Conservation (phyloP, 805 yeast genomes). For the Starmerella floris region DNA sequence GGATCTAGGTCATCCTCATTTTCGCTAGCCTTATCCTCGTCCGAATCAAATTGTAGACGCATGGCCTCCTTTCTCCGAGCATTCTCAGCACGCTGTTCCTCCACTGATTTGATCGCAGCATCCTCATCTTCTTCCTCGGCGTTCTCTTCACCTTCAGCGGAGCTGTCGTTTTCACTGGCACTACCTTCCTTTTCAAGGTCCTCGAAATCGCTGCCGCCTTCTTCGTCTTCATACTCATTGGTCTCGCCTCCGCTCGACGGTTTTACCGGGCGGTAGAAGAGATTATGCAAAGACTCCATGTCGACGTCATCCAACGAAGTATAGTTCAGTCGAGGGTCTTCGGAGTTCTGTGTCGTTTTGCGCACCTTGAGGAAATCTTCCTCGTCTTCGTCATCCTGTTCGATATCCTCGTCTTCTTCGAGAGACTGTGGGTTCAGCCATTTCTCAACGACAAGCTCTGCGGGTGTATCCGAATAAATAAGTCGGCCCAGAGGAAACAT, state of each 20-base stretch:
- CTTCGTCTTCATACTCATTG: constrained; percentile 28
- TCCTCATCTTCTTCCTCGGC: constrained; percentile 24
- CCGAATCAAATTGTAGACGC: constrained; percentile 79
- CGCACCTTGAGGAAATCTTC: constrained; percentile 26
- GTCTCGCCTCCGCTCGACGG: constrained; percentile 17
- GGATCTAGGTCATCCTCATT: constrained; percentile 66
- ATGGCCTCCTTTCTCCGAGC: constrained; percentile 83
- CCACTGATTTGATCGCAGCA: constrained; percentile 36
- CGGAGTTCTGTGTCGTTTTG: constrained; percentile 10
- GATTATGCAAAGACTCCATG: constrained; percentile 16
- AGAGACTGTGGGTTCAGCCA: constrained; percentile 23
- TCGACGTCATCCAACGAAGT: constrained; percentile 18
- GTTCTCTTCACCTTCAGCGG: constrained; percentile 25
- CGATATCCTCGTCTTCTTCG: constrained; percentile 19
- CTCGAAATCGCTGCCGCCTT: constrained; percentile 24
- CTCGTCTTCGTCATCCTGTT: constrained; percentile 25
- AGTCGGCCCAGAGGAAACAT: constrained; percentile 73
- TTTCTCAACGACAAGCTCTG: constrained; percentile 31
- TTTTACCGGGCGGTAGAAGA: constrained; percentile 26
- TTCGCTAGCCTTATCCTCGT: constrained; percentile 40
- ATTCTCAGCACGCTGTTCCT: constrained; percentile 63
- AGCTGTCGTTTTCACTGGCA: constrained; percentile 24
- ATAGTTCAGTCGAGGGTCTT: constrained; percentile 21
- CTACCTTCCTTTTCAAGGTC: constrained; percentile 19
- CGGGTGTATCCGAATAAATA: constrained; percentile 66